phyloP scores from a whole-genome alignment of 768 basidiomycete genomes.

The Favolaschia claudopus region DNA sequence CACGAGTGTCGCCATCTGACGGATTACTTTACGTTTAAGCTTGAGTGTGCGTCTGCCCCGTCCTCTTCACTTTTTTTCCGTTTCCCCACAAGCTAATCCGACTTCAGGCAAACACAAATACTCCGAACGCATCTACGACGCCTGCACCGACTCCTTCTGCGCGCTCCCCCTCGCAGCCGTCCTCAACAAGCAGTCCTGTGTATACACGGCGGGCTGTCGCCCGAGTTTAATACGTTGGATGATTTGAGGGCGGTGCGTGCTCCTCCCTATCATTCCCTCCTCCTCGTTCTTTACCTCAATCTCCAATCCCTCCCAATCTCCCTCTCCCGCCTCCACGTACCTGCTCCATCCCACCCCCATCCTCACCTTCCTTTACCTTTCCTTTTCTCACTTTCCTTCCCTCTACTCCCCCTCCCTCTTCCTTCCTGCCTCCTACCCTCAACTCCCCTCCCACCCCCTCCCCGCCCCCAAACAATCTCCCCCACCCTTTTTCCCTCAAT shows the following conservation, averaged over 20 bases:
- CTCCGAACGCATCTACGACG: constrained; percentile 94
- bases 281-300: too few relatives aligned
- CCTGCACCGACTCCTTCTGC: constrained; percentile 98
- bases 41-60: constrained; percentile 79
- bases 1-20: constrained; percentile 99
- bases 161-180: constrained; percentile 93
- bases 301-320: too few relatives aligned
- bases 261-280: too few relatives aligned
- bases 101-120: constrained; percentile 97
- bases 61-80: neutral
- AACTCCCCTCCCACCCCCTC: too few relatives aligned
- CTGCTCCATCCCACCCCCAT: too few relatives aligned
- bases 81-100: constrained; percentile 1
- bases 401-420: neutral
- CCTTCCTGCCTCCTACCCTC: neutral
- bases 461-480: too few relatives aligned
- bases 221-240: constrained; percentile 93
- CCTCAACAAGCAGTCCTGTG: constrained; percentile 99
- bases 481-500: too few relatives aligned
- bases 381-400: neutral
- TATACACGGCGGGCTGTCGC: constrained; percentile 97
- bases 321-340: too few relatives aligned
- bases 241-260: constrained; percentile 91
- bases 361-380: too few relatives aligned
- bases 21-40: constrained; percentile 98